A percentile compares a stretch with the other conserved stretches of the same genome.
These are phyloP conservation scores for Phytophthora aleatoria DNA, from an alignment of 352 stramenopile species.

Conservation along the genomic window DNA sequence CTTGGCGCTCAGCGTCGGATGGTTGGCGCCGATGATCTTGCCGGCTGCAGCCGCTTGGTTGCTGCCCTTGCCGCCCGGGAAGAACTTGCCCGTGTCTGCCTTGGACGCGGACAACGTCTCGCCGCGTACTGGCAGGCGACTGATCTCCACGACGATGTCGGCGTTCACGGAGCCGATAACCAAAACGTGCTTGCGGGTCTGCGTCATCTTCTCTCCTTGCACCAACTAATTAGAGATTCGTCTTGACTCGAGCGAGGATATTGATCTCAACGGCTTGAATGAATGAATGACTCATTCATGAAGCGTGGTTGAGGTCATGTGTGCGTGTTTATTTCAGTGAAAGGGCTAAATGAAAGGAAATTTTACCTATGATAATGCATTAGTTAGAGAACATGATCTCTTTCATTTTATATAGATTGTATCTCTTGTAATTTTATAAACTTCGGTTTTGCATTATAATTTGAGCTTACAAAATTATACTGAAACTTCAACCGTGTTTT, in stretches of 20 bases:
- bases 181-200: constrained; percentile 47
- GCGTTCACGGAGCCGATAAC: constrained; percentile 87
- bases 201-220: constrained; percentile 31
- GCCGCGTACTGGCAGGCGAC: constrained; percentile 64
- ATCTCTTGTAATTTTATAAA: too few relatives aligned
- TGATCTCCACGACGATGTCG: constrained; percentile 80
- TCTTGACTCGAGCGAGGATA: constrained; percentile 2
- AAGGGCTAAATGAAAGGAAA: too few relatives aligned
- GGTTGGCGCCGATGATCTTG: constrained; percentile 40
- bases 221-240: neutral
- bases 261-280: constrained; percentile 9
- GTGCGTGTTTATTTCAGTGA: constrained; percentile 7
- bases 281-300: constrained; percentile 5
- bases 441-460: too few relatives aligned
- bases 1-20: constrained; percentile 34
- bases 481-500: too few relatives aligned
- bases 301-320: constrained; percentile 22
- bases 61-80: constrained; percentile 76
- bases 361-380: neutral
- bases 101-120: constrained; percentile 68
- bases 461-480: too few relatives aligned
- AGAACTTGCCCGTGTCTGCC: constrained; percentile 64
- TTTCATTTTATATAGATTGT: neutral
- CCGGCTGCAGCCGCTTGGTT: constrained; percentile 77
- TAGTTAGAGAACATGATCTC: neutral